phyloP scores from a whole-genome alignment of 1,139 yeast genomes.

The Kurtzmaniella quercitrusa region DNA sequence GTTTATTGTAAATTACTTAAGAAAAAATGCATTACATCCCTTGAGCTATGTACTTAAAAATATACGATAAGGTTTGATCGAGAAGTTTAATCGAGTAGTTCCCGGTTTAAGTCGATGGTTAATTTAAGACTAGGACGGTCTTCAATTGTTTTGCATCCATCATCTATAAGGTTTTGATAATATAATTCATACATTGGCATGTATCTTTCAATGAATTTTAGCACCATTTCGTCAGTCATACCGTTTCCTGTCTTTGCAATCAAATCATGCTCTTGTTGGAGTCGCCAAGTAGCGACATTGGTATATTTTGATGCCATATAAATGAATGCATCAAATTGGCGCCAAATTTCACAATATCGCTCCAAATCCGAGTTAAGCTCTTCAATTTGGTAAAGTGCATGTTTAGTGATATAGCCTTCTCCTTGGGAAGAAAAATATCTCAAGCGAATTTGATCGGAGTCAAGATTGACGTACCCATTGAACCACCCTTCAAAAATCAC shows the following conservation, averaged over 20 bases:
- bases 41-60: neutral
- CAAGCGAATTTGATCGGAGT: constrained; percentile 15
- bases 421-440: constrained; percentile 18
- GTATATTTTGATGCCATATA: constrained; percentile 50
- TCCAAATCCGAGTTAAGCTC: constrained; percentile 48
- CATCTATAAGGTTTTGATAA: constrained; percentile 39
- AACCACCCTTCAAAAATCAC: constrained; percentile 94
- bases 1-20: neutral
- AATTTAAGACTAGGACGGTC: constrained; percentile 7
- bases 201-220: constrained; percentile 69
- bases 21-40: neutral
- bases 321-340: constrained; percentile 55
- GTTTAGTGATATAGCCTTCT: constrained; percentile 18
- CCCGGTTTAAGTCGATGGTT: constrained; percentile 1
- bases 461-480: constrained; percentile 61
- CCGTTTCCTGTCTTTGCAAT: constrained; percentile 56
- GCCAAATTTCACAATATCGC: constrained; percentile 56
- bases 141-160: constrained; percentile 14
- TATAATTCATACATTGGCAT: constrained; percentile 82
- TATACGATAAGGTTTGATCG: neutral
- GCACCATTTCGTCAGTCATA: constrained; percentile 73
- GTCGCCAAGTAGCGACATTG: constrained; percentile 77
- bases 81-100: neutral
- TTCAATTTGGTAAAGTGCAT: constrained; percentile 25
- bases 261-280: constrained; percentile 76